Evolutionary conservation across 108 stramenopile species (phyloP).

Genomic region (Stephanodiscus minutulus): DNA sequence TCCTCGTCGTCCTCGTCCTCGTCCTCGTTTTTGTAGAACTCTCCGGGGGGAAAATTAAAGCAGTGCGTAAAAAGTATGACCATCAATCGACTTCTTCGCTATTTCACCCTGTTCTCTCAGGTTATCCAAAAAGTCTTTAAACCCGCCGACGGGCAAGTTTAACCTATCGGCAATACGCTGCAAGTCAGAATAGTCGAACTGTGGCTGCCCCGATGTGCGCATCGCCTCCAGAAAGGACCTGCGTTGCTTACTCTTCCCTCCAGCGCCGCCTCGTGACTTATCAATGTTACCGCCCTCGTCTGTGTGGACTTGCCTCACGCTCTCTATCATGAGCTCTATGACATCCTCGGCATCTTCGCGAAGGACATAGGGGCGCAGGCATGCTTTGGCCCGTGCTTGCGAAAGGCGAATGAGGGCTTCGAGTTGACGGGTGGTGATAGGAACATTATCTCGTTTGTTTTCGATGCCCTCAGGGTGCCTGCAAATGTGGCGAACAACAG

Average conservation of each 20-base stretch:
- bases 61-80: constrained; percentile 27
- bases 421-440: constrained; percentile 97
- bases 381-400: constrained; percentile 96
- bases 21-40: too few species aligned
- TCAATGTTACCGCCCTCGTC: constrained; percentile 79
- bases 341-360: constrained; percentile 97
- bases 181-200: constrained; percentile 64
- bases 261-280: constrained; percentile 69
- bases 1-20: too few species aligned
- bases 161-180: constrained; percentile 67
- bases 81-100: constrained; percentile 53
- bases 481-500: not conserved
- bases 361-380: constrained; percentile 89
- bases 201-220: constrained; percentile 36
- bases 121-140: constrained; percentile 75
- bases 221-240: constrained; percentile 47
- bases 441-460: constrained; percentile 68
- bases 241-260: constrained; percentile 73
- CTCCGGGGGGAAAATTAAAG: too few species aligned
- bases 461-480: constrained; percentile 54
- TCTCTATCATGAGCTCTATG: constrained; percentile 83
- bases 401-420: constrained; percentile 93
- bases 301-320: constrained; percentile 68
- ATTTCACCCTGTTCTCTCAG: constrained; percentile 67
- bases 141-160: constrained; percentile 59